Conservation (phyloP, 164 flowering plant genomes). For the Pachysandra terminalis region DNA sequence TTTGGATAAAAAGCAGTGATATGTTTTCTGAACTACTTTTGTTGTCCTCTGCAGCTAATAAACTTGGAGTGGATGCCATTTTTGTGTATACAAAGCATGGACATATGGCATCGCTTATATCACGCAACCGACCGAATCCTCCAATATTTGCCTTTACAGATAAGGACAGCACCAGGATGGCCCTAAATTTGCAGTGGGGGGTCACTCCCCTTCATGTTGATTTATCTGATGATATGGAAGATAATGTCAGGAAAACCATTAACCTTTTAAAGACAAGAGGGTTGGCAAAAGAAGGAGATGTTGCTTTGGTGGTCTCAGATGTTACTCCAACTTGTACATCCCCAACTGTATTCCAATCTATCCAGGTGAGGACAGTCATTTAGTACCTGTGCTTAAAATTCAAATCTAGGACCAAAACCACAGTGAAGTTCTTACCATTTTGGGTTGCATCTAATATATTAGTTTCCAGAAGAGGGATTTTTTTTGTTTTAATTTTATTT, state of each 20-base stretch:
- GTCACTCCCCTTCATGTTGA: conserved; percentile 56
- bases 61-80: conserved; percentile 79
- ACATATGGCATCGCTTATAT: conserved; percentile 76
- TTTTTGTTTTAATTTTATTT: too few species aligned
- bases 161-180: conserved; percentile 48
- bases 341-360: conserved; percentile 49
- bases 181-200: conserved; percentile 81
- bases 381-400: conserved; percentile 10
- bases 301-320: conserved; percentile 71
- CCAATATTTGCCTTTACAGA: conserved; percentile 85
- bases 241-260: conserved; percentile 42
- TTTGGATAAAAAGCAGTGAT: neutral
- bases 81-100: conserved; percentile 84
- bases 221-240: conserved; percentile 66
- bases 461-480: too few species aligned
- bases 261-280: conserved; percentile 50
- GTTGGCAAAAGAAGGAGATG: conserved; percentile 54
- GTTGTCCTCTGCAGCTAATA: conserved; percentile 59
- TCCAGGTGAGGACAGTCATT: conserved; percentile 55
- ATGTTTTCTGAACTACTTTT: neutral
- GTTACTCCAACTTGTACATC: conserved; percentile 33
- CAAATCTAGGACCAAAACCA: too few species aligned
- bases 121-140: conserved; percentile 78
- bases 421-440: too few species aligned
- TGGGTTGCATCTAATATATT: too few species aligned